Evolutionary conservation across 306 rosid genomes (phyloP), one percentile per base, ranked within the genome.

Genomic region (Prosopis cineraria): DNA sequence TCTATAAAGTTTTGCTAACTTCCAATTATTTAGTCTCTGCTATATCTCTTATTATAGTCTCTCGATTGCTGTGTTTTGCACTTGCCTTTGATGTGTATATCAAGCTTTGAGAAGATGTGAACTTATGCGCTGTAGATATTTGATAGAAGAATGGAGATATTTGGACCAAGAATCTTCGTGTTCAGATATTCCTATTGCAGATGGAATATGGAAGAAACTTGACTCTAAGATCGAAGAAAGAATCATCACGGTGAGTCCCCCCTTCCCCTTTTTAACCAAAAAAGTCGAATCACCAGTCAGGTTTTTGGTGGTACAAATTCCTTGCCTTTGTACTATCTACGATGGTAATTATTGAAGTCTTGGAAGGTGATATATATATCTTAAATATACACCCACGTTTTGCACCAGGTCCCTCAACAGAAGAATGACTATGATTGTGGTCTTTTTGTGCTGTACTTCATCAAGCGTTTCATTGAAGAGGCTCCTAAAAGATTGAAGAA

Each of bases 401-500:
- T 52, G 43, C 78, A 75, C 78, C 93, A 95, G 99, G 99, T 95
- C 69, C 99, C 99, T 10, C 99, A 93, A 82, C 98, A 95, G 82
- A 88, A 84, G 87, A 95, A 95, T 53, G 98, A 93, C 37, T 95
- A 74, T 83, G 99, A 95, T 43, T 95, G 99, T 77, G 99, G 99
- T 77, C 91, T 91, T 55, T 95, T 95, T 76, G 99, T 95, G 27
- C 84, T 95, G 33, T 89, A 79, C 82, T 95, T 93, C 85, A 95
- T 95, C 80, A 74, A 91, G 75, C 97, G 97, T 66, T 95, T 93
- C 81, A 90, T 95, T 36, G 93, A 87, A 71, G 91, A 86, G 79
- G 94, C 97, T 22, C 98, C 97, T 0, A 77, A 81, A 73, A 88
- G 98, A 87, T 90, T 93, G 77, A 87, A 81, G 81, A 90, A 30